A percentile compares a stretch with the other conserved stretches of the same genome.
phyloP scores from a whole-genome alignment of 805 yeast genomes.

The Schwanniomyces pseudopolymorphus region DNA sequence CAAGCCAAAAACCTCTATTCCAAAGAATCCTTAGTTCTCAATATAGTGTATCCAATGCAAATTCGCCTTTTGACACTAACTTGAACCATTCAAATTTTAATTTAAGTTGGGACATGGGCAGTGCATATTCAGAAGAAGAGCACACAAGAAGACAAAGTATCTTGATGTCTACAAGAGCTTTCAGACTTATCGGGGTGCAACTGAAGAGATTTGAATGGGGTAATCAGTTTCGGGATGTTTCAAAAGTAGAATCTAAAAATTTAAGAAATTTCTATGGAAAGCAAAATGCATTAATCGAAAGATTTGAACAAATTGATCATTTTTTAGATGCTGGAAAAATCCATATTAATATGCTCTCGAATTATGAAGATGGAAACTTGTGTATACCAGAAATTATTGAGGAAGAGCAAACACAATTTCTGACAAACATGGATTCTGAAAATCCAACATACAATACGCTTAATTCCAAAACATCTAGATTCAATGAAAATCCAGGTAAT shows the following conservation, averaged over 20 bases:
- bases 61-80: slow-evolving; percentile 12
- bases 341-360: slow-evolving; percentile 60
- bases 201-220: slow-evolving; percentile 31
- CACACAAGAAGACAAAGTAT: slow-evolving; percentile 21
- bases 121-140: slow-evolving; percentile 18
- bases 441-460: slow-evolving; percentile 7
- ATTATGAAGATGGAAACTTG: slow-evolving; percentile 34
- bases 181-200: slow-evolving; percentile 33
- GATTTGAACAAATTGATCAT: slow-evolving; percentile 59
- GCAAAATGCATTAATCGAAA: slow-evolving; percentile 61
- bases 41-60: slow-evolving; percentile 31
- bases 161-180: slow-evolving; percentile 27
- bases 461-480: slow-evolving; percentile 24
- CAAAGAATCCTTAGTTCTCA: slow-evolving; percentile 28
- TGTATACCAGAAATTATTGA: background rate
- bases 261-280: slow-evolving; percentile 47
- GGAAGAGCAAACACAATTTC: background rate
- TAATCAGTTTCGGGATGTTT: slow-evolving; percentile 16
- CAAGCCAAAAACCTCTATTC: slow-evolving; percentile 18
- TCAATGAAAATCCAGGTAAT: slow-evolving; percentile 57
- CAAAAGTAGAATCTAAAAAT: slow-evolving; percentile 19
- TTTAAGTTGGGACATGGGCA: slow-evolving; percentile 10
- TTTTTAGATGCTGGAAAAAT: slow-evolving; percentile 67
- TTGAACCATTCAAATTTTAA: slow-evolving; percentile 4
- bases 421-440: background rate